These are phyloP conservation scores for Phytophthora litchii DNA, from an alignment of 352 stramenopile species.

Conservation along the genomic window DNA sequence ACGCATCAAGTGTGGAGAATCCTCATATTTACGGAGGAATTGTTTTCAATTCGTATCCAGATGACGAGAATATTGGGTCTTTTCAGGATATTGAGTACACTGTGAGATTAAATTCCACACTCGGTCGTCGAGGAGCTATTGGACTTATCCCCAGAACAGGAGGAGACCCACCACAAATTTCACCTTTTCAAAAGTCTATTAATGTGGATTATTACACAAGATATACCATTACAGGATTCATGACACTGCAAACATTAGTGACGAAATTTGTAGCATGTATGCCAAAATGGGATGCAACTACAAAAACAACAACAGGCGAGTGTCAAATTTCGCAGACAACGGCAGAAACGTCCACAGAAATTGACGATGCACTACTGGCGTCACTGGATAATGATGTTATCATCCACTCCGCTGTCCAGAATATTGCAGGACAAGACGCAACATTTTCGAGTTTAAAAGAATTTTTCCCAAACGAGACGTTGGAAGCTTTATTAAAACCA, in stretches of 20 bases:
- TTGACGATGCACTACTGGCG: constrained; percentile 43
- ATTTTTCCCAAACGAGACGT: constrained; percentile 31
- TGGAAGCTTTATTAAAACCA: constrained; percentile 49
- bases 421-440: constrained; percentile 18
- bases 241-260: constrained; percentile 33
- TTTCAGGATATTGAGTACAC: constrained; percentile 55
- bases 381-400: constrained; percentile 52
- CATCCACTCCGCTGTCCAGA: constrained; percentile 36
- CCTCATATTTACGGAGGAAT: constrained; percentile 70
- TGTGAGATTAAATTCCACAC: constrained; percentile 54
- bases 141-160: constrained; percentile 8
- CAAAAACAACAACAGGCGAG: constrained; percentile 21
- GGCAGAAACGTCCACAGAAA: constrained; percentile 26
- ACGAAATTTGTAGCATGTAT: constrained; percentile 33
- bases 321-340: constrained; percentile 28
- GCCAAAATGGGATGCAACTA: constrained; percentile 26
- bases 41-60: constrained; percentile 59
- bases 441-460: constrained; percentile 33
- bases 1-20: constrained; percentile 50
- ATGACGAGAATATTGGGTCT: constrained; percentile 33
- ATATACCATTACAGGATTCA: constrained; percentile 31
- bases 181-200: constrained; percentile 30
- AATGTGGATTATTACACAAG: constrained; percentile 21
- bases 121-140: constrained; percentile 12
- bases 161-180: constrained; percentile 11